Conservation (phyloP, 257 asterid genomes). For the Gentiana straminea region DNA sequence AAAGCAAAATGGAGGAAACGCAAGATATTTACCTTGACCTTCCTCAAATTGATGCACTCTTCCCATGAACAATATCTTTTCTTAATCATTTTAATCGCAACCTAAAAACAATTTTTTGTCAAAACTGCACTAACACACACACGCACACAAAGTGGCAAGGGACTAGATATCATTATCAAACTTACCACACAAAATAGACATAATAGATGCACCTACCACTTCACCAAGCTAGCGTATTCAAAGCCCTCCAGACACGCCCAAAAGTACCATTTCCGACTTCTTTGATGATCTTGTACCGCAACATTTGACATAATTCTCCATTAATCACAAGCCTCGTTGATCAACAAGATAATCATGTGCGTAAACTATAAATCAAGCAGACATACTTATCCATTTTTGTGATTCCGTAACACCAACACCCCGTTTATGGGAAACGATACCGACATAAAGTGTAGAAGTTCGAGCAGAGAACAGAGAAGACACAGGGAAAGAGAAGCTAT, state of each 20-base stretch:
- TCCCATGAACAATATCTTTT: slow-evolving; percentile 47
- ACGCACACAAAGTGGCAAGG: neutral
- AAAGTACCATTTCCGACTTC: neutral
- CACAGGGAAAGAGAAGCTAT: slow-evolving; percentile 12
- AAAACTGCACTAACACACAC: too few species aligned
- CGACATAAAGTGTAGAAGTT: slow-evolving; percentile 14
- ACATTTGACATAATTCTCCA: neutral
- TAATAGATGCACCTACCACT: neutral
- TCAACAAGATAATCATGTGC: too few species aligned
- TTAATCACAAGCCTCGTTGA: neutral
- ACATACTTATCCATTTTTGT: neutral
- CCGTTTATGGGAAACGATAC: neutral
- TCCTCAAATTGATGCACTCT: slow-evolving; percentile 74
- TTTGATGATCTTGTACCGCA: neutral
- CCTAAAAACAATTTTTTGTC: too few species aligned
- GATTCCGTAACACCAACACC: neutral
- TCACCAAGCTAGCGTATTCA: neutral
- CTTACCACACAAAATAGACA: too few species aligned
- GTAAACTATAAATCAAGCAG: too few species aligned
- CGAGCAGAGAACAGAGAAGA: too few species aligned
- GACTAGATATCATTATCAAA: too few species aligned
- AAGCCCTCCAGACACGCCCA: neutral
- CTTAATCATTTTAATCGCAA: slow-evolving; percentile 5
- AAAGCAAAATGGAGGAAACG: too few species aligned
- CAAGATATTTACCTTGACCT: slow-evolving; percentile 49